Evolutionary conservation across 495 filamentous ascomycete genomes (phyloP).

Genomic region (Xylaria bambusicola): DNA sequence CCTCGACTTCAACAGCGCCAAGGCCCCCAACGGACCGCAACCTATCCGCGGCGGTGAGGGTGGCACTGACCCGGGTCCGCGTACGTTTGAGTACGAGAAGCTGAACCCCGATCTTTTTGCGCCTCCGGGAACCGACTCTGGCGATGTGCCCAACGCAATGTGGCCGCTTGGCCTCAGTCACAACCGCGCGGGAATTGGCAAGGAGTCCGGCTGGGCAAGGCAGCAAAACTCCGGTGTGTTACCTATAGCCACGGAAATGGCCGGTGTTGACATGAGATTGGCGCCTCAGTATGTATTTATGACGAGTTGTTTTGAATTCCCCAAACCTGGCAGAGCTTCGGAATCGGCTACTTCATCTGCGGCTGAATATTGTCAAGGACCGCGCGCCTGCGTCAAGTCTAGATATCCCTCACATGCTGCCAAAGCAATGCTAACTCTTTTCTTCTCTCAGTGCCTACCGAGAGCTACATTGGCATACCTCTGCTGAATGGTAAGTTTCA

Average conservation of each 20-base stretch:
- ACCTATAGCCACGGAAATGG: slow-evolving; percentile 66
- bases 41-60: slow-evolving; percentile 64
- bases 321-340: neutral
- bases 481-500: slow-evolving; percentile 59
- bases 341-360: neutral
- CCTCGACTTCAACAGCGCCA: slow-evolving; percentile 61
- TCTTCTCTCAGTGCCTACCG: slow-evolving; percentile 51
- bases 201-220: slow-evolving; percentile 66
- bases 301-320: too few relatives aligned
- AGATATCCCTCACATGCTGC: too few relatives aligned
- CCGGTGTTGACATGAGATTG: slow-evolving; percentile 78
- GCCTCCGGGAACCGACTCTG: slow-evolving; percentile 66
- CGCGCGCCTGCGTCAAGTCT: too few relatives aligned
- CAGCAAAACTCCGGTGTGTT: slow-evolving; percentile 66
- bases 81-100: slow-evolving; percentile 63
- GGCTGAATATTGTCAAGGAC: too few relatives aligned
- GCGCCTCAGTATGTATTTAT: slow-evolving; percentile 44
- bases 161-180: slow-evolving; percentile 74
- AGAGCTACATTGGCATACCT: slow-evolving; percentile 75
- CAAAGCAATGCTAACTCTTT: neutral
- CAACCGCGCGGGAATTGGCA: slow-evolving; percentile 56
- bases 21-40: slow-evolving; percentile 56
- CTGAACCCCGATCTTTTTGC: slow-evolving; percentile 67
- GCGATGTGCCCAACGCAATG: slow-evolving; percentile 64
- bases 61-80: slow-evolving; percentile 63